A percentile compares a stretch with the other conserved stretches of the same genome.
These are phyloP conservation scores for Citrullus amarus DNA, from an alignment of 306 rosid species.

Conservation along the genomic window DNA sequence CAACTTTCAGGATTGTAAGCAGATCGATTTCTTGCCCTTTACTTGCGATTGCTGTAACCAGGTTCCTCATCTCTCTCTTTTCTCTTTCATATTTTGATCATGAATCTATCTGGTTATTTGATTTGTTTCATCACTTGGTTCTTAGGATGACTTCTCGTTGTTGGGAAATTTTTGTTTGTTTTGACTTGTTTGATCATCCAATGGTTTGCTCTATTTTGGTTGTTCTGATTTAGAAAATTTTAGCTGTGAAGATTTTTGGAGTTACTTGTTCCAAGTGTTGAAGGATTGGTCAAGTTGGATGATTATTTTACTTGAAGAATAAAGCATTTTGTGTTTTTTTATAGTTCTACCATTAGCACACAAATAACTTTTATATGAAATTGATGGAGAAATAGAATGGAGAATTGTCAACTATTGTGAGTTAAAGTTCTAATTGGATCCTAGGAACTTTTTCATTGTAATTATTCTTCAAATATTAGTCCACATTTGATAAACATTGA, in stretches of 20 bases:
- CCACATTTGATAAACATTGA: too few relatives aligned
- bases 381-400: background rate
- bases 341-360: background rate
- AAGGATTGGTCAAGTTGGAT: background rate
- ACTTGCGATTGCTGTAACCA: slow-evolving; percentile 75
- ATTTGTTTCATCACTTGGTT: background rate
- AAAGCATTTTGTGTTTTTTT: background rate
- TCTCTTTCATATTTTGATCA: background rate
- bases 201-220: background rate
- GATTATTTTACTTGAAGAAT: background rate
- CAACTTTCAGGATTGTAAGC: slow-evolving; percentile 49
- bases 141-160: background rate
- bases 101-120: background rate
- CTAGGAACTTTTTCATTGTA: background rate
- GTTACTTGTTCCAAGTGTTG: background rate
- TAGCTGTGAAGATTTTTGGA: background rate
- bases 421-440: background rate
- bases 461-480: background rate
- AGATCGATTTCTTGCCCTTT: slow-evolving; percentile 85
- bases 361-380: background rate
- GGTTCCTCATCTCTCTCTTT: slow-evolving; percentile 22
- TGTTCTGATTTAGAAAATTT: background rate
- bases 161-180: background rate
- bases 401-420: background rate
- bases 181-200: background rate